phyloP scores from a whole-genome alignment of 1,284 basidiomycete species.

The Pyrrhoderma noxium region DNA sequence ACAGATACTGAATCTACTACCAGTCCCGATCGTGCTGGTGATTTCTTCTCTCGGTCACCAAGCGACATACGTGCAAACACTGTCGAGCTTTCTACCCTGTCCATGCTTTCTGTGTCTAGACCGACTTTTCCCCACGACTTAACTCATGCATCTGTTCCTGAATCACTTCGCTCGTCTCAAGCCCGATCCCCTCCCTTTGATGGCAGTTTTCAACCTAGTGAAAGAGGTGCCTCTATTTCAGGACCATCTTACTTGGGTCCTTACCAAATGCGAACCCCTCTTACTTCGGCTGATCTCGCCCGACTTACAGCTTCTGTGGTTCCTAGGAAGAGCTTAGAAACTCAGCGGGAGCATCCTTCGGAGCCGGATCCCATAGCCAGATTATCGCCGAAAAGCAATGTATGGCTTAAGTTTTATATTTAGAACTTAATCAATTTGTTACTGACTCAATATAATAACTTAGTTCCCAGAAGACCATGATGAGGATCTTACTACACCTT shows the following conservation, averaged over 20 bases:
- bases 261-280: constrained; percentile 13
- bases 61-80: constrained; percentile 59
- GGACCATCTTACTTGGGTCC: neutral
- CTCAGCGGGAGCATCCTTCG: neutral
- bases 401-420: too few relatives aligned
- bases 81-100: constrained; percentile 52
- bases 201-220: too few relatives aligned
- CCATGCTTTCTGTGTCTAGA: constrained; percentile 24
- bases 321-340: neutral
- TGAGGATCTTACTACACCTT: too few relatives aligned
- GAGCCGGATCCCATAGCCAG: too few relatives aligned
- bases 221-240: too few relatives aligned
- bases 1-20: neutral
- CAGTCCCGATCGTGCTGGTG: neutral
- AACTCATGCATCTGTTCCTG: constrained; percentile 7
- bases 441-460: too few relatives aligned
- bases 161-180: constrained; percentile 1
- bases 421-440: too few relatives aligned
- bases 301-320: neutral
- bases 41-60: constrained; percentile 31
- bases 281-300: constrained; percentile 14
- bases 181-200: neutral
- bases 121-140: constrained; percentile 8
- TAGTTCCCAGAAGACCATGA: too few relatives aligned
- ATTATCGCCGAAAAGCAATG: too few relatives aligned